Evolutionary conservation across 1,284 basidiomycete genomes (phyloP).

Genomic region (Veloporphyrellus conicus): DNA sequence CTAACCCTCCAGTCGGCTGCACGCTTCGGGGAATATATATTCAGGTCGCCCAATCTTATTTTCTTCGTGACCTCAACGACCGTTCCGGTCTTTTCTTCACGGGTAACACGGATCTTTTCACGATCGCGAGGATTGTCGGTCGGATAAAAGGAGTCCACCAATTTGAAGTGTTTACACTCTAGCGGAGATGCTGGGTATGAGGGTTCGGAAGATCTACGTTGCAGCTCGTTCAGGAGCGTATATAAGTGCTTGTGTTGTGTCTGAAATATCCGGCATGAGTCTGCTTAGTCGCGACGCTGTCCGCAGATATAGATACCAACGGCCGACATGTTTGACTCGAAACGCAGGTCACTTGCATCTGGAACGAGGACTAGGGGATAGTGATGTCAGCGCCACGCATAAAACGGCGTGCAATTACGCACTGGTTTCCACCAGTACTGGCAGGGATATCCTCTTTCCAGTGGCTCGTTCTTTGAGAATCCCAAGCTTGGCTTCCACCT

Average conservation of each 20-base stretch:
- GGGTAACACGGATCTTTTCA: constrained; percentile 81
- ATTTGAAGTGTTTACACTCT: constrained; percentile 72
- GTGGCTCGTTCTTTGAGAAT: constrained; percentile 60
- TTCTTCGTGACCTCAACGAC: constrained; percentile 74
- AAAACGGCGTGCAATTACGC: constrained; percentile 34
- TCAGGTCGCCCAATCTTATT: constrained; percentile 79
- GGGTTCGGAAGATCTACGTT: constrained; percentile 45
- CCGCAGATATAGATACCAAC: constrained; percentile 47
- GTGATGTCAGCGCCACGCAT: constrained; percentile 4
- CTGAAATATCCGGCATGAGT: constrained; percentile 40
- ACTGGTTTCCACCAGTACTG: constrained; percentile 87
- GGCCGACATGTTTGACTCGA: constrained; percentile 88
- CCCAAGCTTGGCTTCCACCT: constrained; percentile 95
- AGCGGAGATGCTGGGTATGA: constrained; percentile 56
- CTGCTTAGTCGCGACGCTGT: neutral
- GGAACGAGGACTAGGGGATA: constrained; percentile 46
- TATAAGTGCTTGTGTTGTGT: constrained; percentile 86
- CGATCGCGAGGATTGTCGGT: constrained; percentile 44
- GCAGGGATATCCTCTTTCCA: constrained; percentile 61
- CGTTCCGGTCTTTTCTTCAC: constrained; percentile 68
- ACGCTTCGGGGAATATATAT: constrained; percentile 81
- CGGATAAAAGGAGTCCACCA: constrained; percentile 80
- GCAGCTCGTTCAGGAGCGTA: constrained; percentile 74
- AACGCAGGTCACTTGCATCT: constrained; percentile 58
- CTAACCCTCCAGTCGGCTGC: constrained; percentile 89